These are phyloP conservation scores for Leptosphaerulina australis DNA, from an alignment of 2,329 filamentous ascomycete species.

Conservation along the genomic window DNA sequence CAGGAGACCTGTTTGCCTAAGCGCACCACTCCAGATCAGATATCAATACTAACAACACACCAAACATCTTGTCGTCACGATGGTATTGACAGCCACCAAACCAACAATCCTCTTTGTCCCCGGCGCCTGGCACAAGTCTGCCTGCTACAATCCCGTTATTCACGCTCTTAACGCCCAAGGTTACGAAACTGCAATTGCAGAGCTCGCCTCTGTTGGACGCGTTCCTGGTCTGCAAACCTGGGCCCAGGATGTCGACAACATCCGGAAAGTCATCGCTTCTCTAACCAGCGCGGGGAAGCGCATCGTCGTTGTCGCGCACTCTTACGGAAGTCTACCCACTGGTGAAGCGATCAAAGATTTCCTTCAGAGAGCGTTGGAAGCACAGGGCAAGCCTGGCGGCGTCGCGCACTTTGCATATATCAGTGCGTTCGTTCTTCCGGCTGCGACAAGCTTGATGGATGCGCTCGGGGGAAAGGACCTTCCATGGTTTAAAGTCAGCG, in stretches of 20 bases:
- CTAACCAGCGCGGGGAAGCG: background rate
- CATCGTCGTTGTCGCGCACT: background rate
- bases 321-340: constrained; percentile 3
- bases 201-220: background rate
- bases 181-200: constrained; percentile 4
- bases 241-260: background rate
- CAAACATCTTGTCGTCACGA: too few relatives aligned
- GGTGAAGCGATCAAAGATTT: background rate
- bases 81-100: background rate
- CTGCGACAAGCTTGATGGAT: background rate
- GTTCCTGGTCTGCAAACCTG: background rate
- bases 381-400: background rate
- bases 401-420: background rate
- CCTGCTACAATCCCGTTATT: constrained; percentile 1
- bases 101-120: constrained; percentile 12
- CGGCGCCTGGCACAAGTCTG: constrained; percentile 11
- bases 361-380: background rate
- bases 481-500: background rate
- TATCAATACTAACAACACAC: too few relatives aligned
- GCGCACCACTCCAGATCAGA: too few relatives aligned
- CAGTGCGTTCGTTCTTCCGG: background rate
- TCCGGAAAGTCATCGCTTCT: rapidly evolving
- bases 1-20: too few relatives aligned
- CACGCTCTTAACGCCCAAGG: background rate
- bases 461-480: background rate